A percentile compares a stretch with the other conserved stretches of the same genome.
phyloP scores from a whole-genome alignment of 2,329 filamentous ascomycete species.

The Proliferodiscus dingleyae region DNA sequence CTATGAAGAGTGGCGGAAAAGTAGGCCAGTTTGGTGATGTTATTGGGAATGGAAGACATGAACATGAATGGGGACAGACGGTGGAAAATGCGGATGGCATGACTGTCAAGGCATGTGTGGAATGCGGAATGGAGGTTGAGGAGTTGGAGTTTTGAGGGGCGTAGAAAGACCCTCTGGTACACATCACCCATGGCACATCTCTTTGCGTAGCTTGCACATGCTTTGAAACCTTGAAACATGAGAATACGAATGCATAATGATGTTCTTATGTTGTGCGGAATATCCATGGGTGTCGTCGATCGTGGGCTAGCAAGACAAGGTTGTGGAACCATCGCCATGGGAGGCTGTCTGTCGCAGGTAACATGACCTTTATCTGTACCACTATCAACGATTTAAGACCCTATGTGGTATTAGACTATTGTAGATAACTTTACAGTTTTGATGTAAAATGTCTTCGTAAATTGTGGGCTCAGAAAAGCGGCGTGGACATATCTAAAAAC shows the following conservation, averaged over 20 bases:
- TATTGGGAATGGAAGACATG: constrained; percentile 67
- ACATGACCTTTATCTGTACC: too few relatives aligned
- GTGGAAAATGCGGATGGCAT: constrained; percentile 68
- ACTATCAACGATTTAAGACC: too few relatives aligned
- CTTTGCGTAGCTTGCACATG: too few relatives aligned
- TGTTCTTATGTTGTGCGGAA: too few relatives aligned
- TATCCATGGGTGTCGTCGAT: too few relatives aligned
- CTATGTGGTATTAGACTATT: too few relatives aligned
- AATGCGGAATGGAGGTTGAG: constrained; percentile 75
- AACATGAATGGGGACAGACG: constrained; percentile 78
- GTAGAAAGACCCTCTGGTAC: not conserved
- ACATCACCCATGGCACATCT: too few relatives aligned
- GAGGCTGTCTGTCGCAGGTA: not conserved
- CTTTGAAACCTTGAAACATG: too few relatives aligned
- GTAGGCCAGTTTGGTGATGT: constrained; percentile 68
- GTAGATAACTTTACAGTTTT: too few relatives aligned
- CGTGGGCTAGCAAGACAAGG: not conserved
- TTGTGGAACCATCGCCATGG: not conserved
- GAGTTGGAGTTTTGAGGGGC: constrained; percentile 43
- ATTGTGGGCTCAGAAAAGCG: too few relatives aligned
- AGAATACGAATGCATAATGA: too few relatives aligned
- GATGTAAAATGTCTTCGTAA: too few relatives aligned
- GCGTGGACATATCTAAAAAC: not conserved
- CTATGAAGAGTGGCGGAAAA: constrained; percentile 49
- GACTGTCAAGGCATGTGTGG: constrained; percentile 73